Conservation (phyloP, 2,329 filamentous ascomycete species). For the Graphilbum sp. region DNA sequence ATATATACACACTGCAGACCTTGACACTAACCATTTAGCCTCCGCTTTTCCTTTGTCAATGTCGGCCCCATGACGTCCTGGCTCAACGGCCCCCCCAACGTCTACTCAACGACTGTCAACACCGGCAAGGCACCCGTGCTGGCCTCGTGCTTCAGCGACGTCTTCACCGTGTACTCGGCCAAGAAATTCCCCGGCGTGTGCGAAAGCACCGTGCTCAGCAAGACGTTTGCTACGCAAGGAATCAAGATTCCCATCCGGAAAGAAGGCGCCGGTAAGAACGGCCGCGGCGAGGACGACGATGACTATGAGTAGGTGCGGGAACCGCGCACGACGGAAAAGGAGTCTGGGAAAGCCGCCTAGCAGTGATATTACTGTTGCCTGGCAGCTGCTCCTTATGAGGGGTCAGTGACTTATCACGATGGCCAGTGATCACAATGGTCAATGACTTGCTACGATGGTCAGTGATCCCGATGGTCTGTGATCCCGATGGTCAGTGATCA, state of each 20-base stretch:
- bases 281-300: conserved; percentile 37
- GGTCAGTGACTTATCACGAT: too few species aligned
- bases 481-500: too few species aligned
- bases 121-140: conserved; percentile 65
- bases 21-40: conserved; percentile 19
- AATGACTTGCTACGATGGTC: too few species aligned
- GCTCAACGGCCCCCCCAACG: conserved; percentile 19
- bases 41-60: conserved; percentile 66
- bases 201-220: conserved; percentile 80
- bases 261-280: conserved; percentile 43
- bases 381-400: too few species aligned
- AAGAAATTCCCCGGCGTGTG: conserved; percentile 98
- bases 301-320: conserved; percentile 11
- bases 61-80: conserved; percentile 40
- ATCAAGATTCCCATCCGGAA: conserved; percentile 96
- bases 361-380: too few species aligned
- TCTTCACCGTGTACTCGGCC: conserved; percentile 86
- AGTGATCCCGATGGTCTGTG: too few species aligned
- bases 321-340: not conserved
- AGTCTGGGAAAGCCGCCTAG: too few species aligned
- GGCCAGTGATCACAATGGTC: too few species aligned
- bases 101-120: conserved; percentile 39
- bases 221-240: conserved; percentile 81
- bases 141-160: conserved; percentile 70
- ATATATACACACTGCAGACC: too few species aligned